These are phyloP conservation scores for Sarocladium brachiariae DNA, from an alignment of 2,329 filamentous ascomycete genomes.

Conservation along the genomic window DNA sequence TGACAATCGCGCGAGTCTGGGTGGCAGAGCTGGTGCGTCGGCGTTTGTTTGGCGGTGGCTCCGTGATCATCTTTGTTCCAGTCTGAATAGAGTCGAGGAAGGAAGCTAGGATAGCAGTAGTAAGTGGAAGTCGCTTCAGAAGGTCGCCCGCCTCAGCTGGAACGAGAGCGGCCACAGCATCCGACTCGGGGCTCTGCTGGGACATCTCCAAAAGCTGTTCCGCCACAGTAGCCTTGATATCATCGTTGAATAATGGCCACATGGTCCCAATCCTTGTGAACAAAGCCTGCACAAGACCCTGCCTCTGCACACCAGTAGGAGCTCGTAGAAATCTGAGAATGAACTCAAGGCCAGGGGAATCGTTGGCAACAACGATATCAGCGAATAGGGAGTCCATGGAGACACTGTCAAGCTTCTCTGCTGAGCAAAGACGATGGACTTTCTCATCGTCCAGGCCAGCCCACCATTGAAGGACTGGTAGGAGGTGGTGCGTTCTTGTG, in stretches of 20 bases:
- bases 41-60: slow-evolving; percentile 69
- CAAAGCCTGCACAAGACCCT: slow-evolving; percentile 53
- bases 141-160: slow-evolving; percentile 62
- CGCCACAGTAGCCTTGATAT: slow-evolving; percentile 52
- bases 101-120: slow-evolving; percentile 61
- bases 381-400: slow-evolving; percentile 38
- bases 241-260: slow-evolving; percentile 65
- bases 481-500: slow-evolving; percentile 65
- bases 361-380: slow-evolving; percentile 47
- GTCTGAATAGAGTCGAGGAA: slow-evolving; percentile 71
- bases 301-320: slow-evolving; percentile 28
- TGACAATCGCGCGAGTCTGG: slow-evolving; percentile 50
- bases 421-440: slow-evolving; percentile 33
- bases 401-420: slow-evolving; percentile 35
- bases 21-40: slow-evolving; percentile 71
- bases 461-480: slow-evolving; percentile 71
- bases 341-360: slow-evolving; percentile 43
- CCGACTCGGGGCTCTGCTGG: slow-evolving; percentile 32
- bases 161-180: slow-evolving; percentile 27
- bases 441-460: slow-evolving; percentile 45
- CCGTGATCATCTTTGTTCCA: slow-evolving; percentile 64
- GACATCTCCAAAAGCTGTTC: slow-evolving; percentile 57
- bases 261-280: slow-evolving; percentile 64
- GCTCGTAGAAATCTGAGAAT: slow-evolving; percentile 42
- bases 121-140: slow-evolving; percentile 65